Evolutionary conservation across 345 rosid genomes (phyloP).

Genomic region (Euphorbia pulcherrima): DNA sequence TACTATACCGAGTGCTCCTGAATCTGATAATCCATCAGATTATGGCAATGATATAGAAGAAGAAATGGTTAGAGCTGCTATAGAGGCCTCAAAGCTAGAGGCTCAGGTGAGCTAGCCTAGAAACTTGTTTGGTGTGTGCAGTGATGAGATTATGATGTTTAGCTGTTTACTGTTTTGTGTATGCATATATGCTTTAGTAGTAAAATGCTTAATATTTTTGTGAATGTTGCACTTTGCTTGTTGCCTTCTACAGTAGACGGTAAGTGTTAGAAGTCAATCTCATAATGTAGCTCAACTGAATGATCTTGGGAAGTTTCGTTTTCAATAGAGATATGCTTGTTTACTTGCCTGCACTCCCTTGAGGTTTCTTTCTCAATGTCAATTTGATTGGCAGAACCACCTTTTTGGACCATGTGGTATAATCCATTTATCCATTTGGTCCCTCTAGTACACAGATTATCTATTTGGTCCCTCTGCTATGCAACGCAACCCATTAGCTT

Average conservation of each 20-base stretch:
- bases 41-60: conserved; percentile 82
- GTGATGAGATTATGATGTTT: conserved; percentile 3
- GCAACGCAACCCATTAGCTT: too few relatives aligned
- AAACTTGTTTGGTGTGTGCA: too few relatives aligned
- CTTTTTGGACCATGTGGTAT: too few relatives aligned
- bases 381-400: too few relatives aligned
- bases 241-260: not conserved
- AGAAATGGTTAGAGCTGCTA: conserved; percentile 96
- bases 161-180: not conserved
- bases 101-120: conserved; percentile 46
- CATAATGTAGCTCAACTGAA: conserved; percentile 36
- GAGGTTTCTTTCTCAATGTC: not conserved
- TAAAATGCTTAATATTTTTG: not conserved
- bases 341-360: not conserved
- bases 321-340: conserved; percentile 52
- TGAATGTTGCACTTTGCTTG: not conserved
- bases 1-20: conserved; percentile 42
- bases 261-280: not conserved
- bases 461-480: too few relatives aligned
- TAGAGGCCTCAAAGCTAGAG: conserved; percentile 90
- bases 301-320: conserved; percentile 48
- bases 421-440: too few relatives aligned
- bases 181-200: not conserved
- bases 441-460: too few relatives aligned
- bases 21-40: conserved; percentile 44